A percentile compares a stretch with the other conserved stretches of the same genome.
Conservation (phyloP, 768 basidiomycete species). For the Auriscalpium orientale region DNA sequence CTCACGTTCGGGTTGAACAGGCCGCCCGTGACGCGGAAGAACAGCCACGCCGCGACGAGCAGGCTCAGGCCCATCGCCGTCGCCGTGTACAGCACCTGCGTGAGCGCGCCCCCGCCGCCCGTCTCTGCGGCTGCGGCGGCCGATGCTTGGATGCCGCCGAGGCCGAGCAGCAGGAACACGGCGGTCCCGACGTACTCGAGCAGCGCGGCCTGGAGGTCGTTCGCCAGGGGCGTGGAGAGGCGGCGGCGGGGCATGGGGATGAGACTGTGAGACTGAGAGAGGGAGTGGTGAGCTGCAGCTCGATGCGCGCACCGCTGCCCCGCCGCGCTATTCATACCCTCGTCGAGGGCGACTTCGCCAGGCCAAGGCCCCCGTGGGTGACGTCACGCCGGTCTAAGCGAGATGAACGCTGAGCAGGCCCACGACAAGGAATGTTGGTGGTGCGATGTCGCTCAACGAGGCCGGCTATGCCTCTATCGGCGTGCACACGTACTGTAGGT, state of each 20-base stretch:
- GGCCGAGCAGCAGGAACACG: constrained; percentile 56
- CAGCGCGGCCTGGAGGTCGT: constrained; percentile 42
- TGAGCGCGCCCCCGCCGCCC: constrained; percentile 18
- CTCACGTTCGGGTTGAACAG: constrained; percentile 62
- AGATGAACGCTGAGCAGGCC: too few species aligned
- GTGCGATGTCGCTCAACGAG: too few species aligned
- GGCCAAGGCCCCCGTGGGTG: not conserved
- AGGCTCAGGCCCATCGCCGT: constrained; percentile 55
- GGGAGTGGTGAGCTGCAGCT: not conserved
- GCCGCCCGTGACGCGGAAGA: constrained; percentile 57
- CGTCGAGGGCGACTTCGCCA: not conserved
- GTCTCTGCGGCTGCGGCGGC: constrained; percentile 23
- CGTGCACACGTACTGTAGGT: too few species aligned
- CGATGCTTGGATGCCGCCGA: constrained; percentile 57
- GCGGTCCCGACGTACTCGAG: constrained; percentile 55
- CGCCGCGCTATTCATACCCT: not conserved
- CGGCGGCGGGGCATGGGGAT: not conserved
- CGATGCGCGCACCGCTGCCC: not conserved
- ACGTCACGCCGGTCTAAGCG: not conserved
- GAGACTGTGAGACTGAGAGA: not conserved
- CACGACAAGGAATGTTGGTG: too few species aligned
- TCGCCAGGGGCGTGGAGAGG: constrained; percentile 16
- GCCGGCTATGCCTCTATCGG: too few species aligned
- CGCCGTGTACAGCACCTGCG: constrained; percentile 47
- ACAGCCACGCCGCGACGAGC: constrained; percentile 58